Base-by-base conservation (phyloP, 192 early-diverging fungal species). In the Entomortierella beljakovae region DNA sequence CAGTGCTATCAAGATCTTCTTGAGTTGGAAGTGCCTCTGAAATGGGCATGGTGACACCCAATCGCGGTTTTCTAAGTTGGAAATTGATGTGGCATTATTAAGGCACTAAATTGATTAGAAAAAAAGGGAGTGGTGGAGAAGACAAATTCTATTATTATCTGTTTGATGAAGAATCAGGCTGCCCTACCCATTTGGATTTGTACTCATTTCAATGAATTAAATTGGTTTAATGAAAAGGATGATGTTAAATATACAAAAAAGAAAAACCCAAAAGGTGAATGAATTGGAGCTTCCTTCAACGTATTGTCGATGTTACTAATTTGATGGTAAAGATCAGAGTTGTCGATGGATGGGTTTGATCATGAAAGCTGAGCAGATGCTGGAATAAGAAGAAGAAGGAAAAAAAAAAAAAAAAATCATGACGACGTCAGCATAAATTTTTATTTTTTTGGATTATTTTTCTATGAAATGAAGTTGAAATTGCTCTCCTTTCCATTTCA, bases 11-110 rank as follows among this genome's bases (percentile, higher is more conserved):
- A 26, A 89, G 50, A 65, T 99, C 96, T 29, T 82, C 76, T 38
- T 64, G 79, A 25, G 88, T 93, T 22, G 97, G 93, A 20, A 50
- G 33, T 18, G 65, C 82, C 13, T 64, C 59, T 52, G 91, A 92
- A 50, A 97, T 92, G 7, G 96, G 94, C 31, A 88, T 85, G 6
- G 96, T 98, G 33, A 98, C 90, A 18, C 96, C 96, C 32, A 90
- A 82, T 37, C 86, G 80, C 58, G 33, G 57, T 11, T 26, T 43
- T 46, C 35, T 33, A 28, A 35, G 25, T 23, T 40, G 26, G 3
- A 52, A 55, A 33, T n/a, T 50, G 34, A 33, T 33, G 20, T n/a
- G n/a, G n/a, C 37, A 38, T 38, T 38, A 38, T 38, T 38, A 15
- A 32, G 37, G 26, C 3, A n/a, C 20, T n/a, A n/a, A 0, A 9